Base-by-base conservation (phyloP, 352 stramenopile species). In the Pythium phragmitis region DNA sequence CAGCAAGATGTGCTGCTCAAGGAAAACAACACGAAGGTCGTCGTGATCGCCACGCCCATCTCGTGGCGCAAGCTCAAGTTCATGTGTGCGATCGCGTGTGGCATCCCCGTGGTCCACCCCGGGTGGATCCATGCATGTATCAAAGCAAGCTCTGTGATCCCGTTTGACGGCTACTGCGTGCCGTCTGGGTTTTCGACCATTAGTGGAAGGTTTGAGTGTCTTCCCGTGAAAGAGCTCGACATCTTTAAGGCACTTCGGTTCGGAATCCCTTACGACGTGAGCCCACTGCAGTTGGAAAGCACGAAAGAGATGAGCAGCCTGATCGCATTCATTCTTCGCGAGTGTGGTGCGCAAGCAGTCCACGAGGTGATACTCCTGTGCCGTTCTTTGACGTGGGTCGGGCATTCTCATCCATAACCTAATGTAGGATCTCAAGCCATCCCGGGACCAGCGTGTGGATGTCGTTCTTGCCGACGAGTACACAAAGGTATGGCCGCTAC, bases 1-100 rank as follows among this genome's bases (percentile, higher is more conserved):
- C 74, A 85, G 16, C 67, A 87, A 45, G 76, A 89, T 55, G 54
- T 87, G 11, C 37, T 89, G 4, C 71, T 75, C 19, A 77, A 73
- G 42, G 34, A 48, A 14, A 69, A 62, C 23, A 88, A 83, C 43
- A 16, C 45, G 0, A 90, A 89, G 56, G 79, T 75, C 0, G 77
- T 91, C 7, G 80, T 93, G 28, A 90, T 94, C 19, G 80, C 83
- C 12, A 94, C 82, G 0, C 76, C 83, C 3, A 73, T 89, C 17
- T 84, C 83, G 7, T 92, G 82, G 79, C 78, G 86, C 17, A 91
- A 91, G 28, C 75, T 80, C 41, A 94, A 94, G 73, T 91, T 91
- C 65, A 85, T 91, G 70, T 79, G 85, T 60, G 86, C 86, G 7
- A 52, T 94, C 53, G 80, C 80, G n/a, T 89, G 77, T 60, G 82